phyloP scores from a whole-genome alignment of 306 rosid species.

The Prunus davidiana region DNA sequence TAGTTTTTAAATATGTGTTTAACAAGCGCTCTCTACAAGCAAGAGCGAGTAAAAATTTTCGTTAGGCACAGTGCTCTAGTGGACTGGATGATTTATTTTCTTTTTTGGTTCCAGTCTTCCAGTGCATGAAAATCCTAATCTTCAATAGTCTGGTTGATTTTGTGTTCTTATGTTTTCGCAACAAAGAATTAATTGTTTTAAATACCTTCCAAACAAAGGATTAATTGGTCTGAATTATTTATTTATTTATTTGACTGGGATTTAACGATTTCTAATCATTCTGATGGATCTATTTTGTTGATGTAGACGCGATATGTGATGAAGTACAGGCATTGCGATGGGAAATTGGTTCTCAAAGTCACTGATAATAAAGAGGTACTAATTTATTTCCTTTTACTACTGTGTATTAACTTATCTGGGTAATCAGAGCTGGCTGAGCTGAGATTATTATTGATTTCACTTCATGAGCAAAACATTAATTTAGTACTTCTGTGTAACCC shows the following conservation, averaged over 20 bases:
- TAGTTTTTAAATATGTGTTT: not conserved
- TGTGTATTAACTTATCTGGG: not conserved
- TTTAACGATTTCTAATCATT: not conserved
- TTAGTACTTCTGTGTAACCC: not conserved
- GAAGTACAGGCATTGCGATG: conserved; percentile 83
- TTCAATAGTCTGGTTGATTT: not conserved
- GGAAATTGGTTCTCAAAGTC: conserved; percentile 77
- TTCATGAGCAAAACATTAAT: too few species aligned
- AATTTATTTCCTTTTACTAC: not conserved
- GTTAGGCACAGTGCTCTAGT: not conserved
- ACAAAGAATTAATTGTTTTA: not conserved
- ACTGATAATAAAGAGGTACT: conserved; percentile 66
- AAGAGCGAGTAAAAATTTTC: not conserved
- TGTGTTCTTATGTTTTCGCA: not conserved
- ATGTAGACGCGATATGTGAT: conserved; percentile 68
- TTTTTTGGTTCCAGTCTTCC: not conserved
- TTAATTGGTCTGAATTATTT: not conserved
- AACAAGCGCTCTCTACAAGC: too few species aligned
- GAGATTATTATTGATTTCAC: not conserved
- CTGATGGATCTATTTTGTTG: conserved; percentile 9
- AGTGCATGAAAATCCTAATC: not conserved
- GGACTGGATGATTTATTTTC: not conserved
- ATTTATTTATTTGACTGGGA: not conserved
- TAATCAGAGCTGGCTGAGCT: not conserved
- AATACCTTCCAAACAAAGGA: not conserved